Conservation (phyloP, 1,284 basidiomycete species). For the Cutaneotrichosporon arboriforme region DNA sequence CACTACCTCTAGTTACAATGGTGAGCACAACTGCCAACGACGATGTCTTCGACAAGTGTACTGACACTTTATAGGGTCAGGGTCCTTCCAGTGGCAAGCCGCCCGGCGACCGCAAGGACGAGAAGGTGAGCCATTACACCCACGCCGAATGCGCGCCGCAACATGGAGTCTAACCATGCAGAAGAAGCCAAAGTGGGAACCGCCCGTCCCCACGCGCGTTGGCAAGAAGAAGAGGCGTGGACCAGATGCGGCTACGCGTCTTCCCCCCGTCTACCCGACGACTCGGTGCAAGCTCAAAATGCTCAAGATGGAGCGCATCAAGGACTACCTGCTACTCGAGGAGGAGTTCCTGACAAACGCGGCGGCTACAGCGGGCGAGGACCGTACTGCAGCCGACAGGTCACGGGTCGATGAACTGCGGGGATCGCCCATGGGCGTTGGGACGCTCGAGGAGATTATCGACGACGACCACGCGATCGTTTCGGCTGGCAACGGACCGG, state of each 20-base stretch:
- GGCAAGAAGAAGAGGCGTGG: slow-evolving; percentile 92
- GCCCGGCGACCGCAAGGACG: slow-evolving; percentile 54
- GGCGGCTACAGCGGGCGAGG: slow-evolving; percentile 77
- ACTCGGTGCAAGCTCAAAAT: slow-evolving; percentile 93
- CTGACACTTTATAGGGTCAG: slow-evolving; percentile 60
- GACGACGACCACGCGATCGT: slow-evolving; percentile 99
- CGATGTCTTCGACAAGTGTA: too few species aligned
- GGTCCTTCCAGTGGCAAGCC: slow-evolving; percentile 59
- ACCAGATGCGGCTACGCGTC: slow-evolving; percentile 82
- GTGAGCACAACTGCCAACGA: neutral
- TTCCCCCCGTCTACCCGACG: slow-evolving; percentile 89
- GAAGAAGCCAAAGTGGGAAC: slow-evolving; percentile 89
- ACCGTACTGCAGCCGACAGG: slow-evolving; percentile 93
- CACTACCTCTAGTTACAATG: slow-evolving; percentile 8
- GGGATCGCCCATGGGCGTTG: slow-evolving; percentile 94
- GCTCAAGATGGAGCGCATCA: slow-evolving; percentile 94
- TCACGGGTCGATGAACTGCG: slow-evolving; percentile 91
- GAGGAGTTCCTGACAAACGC: slow-evolving; percentile 98
- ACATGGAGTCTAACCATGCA: slow-evolving; percentile 6
- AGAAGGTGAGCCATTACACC: slow-evolving; percentile 49
- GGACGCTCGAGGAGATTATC: slow-evolving; percentile 97
- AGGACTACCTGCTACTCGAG: slow-evolving; percentile 95
- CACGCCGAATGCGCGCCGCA: neutral
- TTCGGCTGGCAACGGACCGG: slow-evolving; percentile 88
- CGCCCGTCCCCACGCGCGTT: slow-evolving; percentile 92